Evolutionary conservation across 371 early-diverging fungal species (phyloP), one percentile per base, ranked within the genome.

Genomic region (Rhizopus delemar): DNA sequence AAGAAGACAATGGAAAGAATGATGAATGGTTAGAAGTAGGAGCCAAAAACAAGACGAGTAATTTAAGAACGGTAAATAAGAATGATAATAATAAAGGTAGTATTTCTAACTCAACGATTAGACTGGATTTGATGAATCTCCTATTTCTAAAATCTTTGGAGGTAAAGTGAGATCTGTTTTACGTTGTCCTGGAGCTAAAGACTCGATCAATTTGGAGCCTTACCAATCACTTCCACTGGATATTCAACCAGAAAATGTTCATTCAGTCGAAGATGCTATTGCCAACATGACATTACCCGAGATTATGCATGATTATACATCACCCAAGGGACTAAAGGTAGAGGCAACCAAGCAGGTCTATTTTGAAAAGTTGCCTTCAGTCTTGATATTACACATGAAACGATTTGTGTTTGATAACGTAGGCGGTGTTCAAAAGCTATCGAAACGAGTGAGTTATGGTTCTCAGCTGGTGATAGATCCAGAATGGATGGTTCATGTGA

Each of bases 381-480:
- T 99, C 2, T 80, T 98, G 31, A 86, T 97, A n/a, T 77, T 99
- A 15, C 96, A 96, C 56, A 78, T 98, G 62, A 99, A 98, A 73
- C 88, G 96, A 11, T 96, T 98, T 74, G 86, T 90, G 13, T 98
- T 90, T 75, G 85, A 90, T 66, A 80, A 80, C 58, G 78, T 86
- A 36, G 87, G 88, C 31, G 91, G 91, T 29, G 88, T 89, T 6
- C 89, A 90, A 62, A 98, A 98, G 75, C 59, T 96, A 35, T 85
- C 83, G 46, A 96, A 96, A 67, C 86, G 85, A 49, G 86, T 98
- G 34, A 75, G 74, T 8, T 96, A 93, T 73, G 83, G 86, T 8
- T 59, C 79, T 3, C 67, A 68, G 28, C 75, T 96, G 33, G 75
- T 84, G 11, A 83, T 98, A 57, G 68, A 81, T 6, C 83, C 87